Conservation (phyloP, 257 asterid species). For the Cynanchum wilfordii region DNA sequence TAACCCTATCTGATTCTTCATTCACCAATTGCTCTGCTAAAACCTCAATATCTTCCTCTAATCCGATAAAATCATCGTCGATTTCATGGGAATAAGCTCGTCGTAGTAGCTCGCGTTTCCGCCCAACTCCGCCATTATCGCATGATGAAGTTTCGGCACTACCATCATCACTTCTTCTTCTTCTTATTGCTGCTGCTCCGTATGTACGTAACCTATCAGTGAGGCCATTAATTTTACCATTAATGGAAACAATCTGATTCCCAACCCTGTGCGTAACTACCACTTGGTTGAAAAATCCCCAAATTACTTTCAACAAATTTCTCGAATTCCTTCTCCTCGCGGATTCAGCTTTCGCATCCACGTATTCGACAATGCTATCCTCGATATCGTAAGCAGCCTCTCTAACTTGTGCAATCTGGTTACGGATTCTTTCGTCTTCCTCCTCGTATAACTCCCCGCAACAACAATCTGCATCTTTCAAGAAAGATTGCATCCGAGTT, state of each 20-base stretch:
- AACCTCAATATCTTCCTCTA: conserved; percentile 21
- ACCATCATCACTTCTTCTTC: conserved; percentile 2
- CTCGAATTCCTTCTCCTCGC: conserved; percentile 13
- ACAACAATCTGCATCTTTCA: conserved; percentile 30
- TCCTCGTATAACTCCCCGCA: conserved; percentile 15
- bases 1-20: conserved; percentile 1
- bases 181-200: conserved; percentile 3
- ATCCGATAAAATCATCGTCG: conserved; percentile 34
- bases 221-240: conserved; percentile 16
- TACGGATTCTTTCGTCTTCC: conserved; percentile 18
- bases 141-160: background rate
- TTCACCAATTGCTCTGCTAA: conserved; percentile 25
- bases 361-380: conserved; percentile 27
- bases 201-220: conserved; percentile 21
- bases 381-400: conserved; percentile 39
- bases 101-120: conserved; percentile 22
- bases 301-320: conserved; percentile 10
- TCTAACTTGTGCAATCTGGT: conserved; percentile 31
- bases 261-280: conserved; percentile 26
- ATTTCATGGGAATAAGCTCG: conserved; percentile 34
- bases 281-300: conserved; percentile 10
- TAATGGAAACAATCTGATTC: conserved; percentile 18
- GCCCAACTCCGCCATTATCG: background rate
- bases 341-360: conserved; percentile 17
- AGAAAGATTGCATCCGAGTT: conserved; percentile 28